A percentile compares a stretch with the other conserved stretches of the same genome.
Evolutionary conservation across 2,329 filamentous ascomycete genomes (phyloP).

Genomic region (Stagonosporopsis tanaceti): DNA sequence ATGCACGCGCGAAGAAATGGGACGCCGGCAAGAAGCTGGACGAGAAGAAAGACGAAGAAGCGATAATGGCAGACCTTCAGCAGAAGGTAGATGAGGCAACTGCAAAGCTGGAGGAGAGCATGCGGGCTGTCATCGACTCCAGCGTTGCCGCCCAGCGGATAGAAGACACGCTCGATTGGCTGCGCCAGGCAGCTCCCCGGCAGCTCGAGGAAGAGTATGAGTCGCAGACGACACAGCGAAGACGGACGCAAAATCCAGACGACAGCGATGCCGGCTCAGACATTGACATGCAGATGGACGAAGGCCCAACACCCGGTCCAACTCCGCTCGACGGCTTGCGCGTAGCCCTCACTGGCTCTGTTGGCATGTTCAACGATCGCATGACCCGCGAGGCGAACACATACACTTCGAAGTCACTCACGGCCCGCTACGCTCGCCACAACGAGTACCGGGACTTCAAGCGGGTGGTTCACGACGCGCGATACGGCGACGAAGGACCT

Average conservation of each 20-base stretch:
- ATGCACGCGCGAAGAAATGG: conserved; percentile 43
- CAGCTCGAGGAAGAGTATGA: conserved; percentile 39
- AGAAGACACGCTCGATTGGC: conserved; percentile 53
- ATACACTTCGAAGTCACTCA: conserved; percentile 51
- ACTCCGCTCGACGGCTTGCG: conserved; percentile 47
- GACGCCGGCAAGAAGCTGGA: conserved; percentile 48
- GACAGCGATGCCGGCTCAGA: conserved; percentile 44
- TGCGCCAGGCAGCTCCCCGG: conserved; percentile 49
- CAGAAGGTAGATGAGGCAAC: conserved; percentile 62
- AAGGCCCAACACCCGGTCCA: conserved; percentile 49
- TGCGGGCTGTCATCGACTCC: conserved; percentile 67
- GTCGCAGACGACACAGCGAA: conserved; percentile 48
- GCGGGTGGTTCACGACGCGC: conserved; percentile 67
- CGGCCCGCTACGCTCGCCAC: conserved; percentile 63
- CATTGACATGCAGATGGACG: conserved; percentile 46
- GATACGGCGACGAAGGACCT: conserved; percentile 61
- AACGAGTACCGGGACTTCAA: conserved; percentile 70
- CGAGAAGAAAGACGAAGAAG: conserved; percentile 50
- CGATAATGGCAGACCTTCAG: conserved; percentile 50
- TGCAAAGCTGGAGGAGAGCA: conserved; percentile 63
- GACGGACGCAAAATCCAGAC: conserved; percentile 16
- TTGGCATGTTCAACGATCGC: conserved; percentile 48
- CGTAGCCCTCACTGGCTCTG: conserved; percentile 44
- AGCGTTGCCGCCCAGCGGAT: conserved; percentile 57
- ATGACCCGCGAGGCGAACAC: conserved; percentile 53